Evolutionary conservation across 495 filamentous ascomycete genomes (phyloP), one percentile per base, ranked within the genome.

Genomic region (Cercophora scortea): DNA sequence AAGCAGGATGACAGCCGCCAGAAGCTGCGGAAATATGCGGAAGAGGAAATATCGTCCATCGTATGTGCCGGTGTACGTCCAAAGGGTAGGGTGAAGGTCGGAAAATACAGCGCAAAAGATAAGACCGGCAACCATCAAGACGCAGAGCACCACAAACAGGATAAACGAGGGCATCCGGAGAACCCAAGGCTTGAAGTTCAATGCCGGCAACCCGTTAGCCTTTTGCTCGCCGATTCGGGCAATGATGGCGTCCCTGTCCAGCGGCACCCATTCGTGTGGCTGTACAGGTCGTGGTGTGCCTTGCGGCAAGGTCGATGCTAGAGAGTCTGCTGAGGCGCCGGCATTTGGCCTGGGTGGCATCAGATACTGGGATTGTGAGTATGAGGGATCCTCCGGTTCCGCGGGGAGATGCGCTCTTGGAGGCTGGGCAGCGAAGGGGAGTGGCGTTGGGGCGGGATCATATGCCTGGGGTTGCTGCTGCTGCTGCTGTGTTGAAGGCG

Each of bases 11-110:
- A 83, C 55, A 1, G 79, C 78, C 3, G 82, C 88, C n/a, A 93
- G 54, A 1, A 94, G 71, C 51, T 88, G 88, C 4, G 90, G 90
- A 7, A 96, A 64, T 61, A 90, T 89, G 52, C 88, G 78, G 63
- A 94, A 87, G 49, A 95, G 69, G 65, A 95, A 95, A 62, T 94
- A 96, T n/a, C 81, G 78, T 8, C 72, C 70, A 19, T 82, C 84
- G 46, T 84, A 82, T 44, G 85, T 82, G 49, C 75, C 74, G 17
- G 65, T 66, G 65, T 89, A 96, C 9, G 71, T 59, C 66, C 79
- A 80, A 6, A 95, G 62, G 0, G 90, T 88, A 8, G 74, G 57
- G 49, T 85, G 77, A 6, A 69, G 60, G 18, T 74, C 69, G 4
- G 89, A 90, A 68, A 78, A 92, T 18, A 88, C 71, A 49, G 87